Percentiles rank a stretch among this genome's conserved stretches.
Evolutionary conservation across 768 basidiomycete species (phyloP).

Genomic region (Suillus americanus): DNA sequence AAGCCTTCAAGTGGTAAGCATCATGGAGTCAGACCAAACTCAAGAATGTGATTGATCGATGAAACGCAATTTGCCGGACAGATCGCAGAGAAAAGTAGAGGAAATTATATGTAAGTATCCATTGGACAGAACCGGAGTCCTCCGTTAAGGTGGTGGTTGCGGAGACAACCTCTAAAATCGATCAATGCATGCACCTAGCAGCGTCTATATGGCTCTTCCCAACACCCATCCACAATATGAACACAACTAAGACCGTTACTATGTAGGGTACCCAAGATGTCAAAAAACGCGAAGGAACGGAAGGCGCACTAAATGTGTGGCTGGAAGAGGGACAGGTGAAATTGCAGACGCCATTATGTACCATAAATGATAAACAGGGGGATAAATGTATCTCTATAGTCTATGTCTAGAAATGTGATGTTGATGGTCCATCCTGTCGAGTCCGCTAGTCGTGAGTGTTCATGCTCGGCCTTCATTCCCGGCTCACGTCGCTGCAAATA

Average conservation of each 20-base stretch:
- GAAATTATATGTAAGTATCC: too few relatives aligned
- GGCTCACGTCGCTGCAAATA: slow-evolving; percentile 32
- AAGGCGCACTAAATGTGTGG: background rate
- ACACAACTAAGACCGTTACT: background rate
- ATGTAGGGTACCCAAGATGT: background rate
- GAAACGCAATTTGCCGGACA: too few relatives aligned
- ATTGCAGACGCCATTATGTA: background rate
- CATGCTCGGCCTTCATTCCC: slow-evolving; percentile 22
- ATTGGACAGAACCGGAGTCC: too few relatives aligned
- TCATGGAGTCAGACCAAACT: too few relatives aligned
- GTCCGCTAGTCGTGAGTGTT: background rate
- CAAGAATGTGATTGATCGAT: too few relatives aligned
- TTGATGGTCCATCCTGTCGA: background rate
- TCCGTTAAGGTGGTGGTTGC: too few relatives aligned
- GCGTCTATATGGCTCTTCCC: background rate
- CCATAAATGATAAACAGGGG: background rate
- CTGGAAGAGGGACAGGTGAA: background rate
- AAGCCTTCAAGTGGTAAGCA: too few relatives aligned
- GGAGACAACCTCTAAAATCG: background rate
- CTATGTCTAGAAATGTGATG: slow-evolving; percentile 7
- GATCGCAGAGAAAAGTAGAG: too few relatives aligned
- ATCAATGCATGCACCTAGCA: background rate
- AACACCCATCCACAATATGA: background rate
- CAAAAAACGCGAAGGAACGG: background rate
- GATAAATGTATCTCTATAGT: slow-evolving; percentile 5